Base-by-base conservation (phyloP, 345 rosid species). In the Citrus trifoliata region DNA sequence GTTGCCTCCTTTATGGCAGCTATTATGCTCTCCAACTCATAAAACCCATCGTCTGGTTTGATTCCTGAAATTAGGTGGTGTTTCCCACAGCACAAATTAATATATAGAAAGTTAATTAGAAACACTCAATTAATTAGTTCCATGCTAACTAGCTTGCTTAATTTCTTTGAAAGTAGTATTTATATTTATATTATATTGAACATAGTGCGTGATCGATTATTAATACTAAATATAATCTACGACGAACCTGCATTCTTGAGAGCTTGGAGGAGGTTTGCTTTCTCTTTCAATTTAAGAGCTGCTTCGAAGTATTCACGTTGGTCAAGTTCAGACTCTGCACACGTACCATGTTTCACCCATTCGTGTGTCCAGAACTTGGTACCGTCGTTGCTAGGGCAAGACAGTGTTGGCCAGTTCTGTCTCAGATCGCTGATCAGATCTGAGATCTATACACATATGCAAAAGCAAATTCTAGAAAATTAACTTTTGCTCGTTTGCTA, bases 341-440 rank as follows among this genome's bases (percentile, higher is more conserved):
- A 95, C 1, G 98, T 93, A 1, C 97, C 98, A 6, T 95, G 98
- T 78, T 95, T 95, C 2, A 30, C 79, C 98, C 97, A 95, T 71
- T 95, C 97, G 65, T 95, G 95, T 32, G 89, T 76, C 98, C 98
- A 95, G 73, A 95, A 93, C 75, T 70, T 79, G 25, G 30, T 37
- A 10, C 96, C 97, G 30, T 88, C 86, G 65, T 82, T 84, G 82
- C 90, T 93, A 0, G 98, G 96, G 82, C 98, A 94, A 1, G 97
- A 10, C 38, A 94, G 80, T 0, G 98, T 83, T 68, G 98, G 95
- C 97, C 98, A 94, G 19, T 78, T 70, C 74, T 80, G 79, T 68
- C 85, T 81, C 88, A 94, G 1, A 21, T 59, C 80, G 76, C 85
- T 78, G 1, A 71, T 60, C 74, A 94, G 80, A 58, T 90, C 93